Evolutionary conservation across 805 yeast species (phyloP), one percentile per base, ranked within the genome.

Genomic region (Kuraishia cidri): DNA sequence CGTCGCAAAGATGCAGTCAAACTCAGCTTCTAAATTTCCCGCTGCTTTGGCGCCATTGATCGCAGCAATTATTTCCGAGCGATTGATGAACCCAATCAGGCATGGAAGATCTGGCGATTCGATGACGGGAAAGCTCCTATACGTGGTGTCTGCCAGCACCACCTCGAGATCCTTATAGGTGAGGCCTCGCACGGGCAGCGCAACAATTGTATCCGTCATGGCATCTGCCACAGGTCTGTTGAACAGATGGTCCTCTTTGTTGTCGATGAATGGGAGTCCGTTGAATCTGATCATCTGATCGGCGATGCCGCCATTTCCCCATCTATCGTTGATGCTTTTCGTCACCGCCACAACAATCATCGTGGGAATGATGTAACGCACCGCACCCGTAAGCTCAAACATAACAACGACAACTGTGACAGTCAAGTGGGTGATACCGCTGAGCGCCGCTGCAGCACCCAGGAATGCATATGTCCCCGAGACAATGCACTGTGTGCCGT

Each of bases 381-480:
- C 62, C 1, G 98, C 98, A 21, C 98, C 99, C 0, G 99, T 92
- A 35, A 92, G 60, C 57, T 92, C 97, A 56, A 88, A 84, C 94
- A 92, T 87, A 26, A 94, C 81, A 11, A 92, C 84, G 2, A 88
- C 97, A 14, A 90, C 97, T 0, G 97, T 79, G 7, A 92, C 79
- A 0, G 96, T 85, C 38, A 92, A 62, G 48, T 90, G 88, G 17
- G 97, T 92, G 23, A 92, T 90, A 3, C 99, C 99, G 52, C 94
- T 77, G 29, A 92, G 64, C 0, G 95, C 82, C 3, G 97, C 95
- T 0, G 90, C 97, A 0, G 99, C 97, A 3, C 98, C 99, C 19
- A 92, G 61, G 42, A 90, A 82, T 0, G 98, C 96, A 54, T 90
- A 92, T 0, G 96, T 82, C 0, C 97, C 98, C 0, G 97, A 92